Base-by-base conservation (phyloP, 164 flowering plant species). In the Warburgia ugandensis region DNA sequence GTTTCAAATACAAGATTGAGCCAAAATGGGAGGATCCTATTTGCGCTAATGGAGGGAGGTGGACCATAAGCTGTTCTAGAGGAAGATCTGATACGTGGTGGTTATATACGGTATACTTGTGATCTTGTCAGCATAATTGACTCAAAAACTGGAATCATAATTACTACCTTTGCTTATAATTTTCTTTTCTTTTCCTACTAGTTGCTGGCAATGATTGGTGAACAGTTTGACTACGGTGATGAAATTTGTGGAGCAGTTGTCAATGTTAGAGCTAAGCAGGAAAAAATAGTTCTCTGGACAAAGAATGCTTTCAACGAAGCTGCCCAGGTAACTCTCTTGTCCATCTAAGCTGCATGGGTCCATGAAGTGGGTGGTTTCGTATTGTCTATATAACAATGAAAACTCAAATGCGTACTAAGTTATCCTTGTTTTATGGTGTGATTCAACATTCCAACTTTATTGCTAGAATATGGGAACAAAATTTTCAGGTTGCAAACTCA, bases 21-120 rank as follows among this genome's bases (percentile, higher is more conserved):
- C 99, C 99, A 20, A 88, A 82, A 48, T 92, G 99, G 99, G 99
- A 92, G 68, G 97, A 92, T 53, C 99, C 99, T 38, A 61, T 80
- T 32, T 92, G 99, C 70, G 79, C 91, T 31, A 81, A 84, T 63
- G 99, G 99, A 35, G 99, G 99, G 49, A 92, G 81, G 58, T 92
- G 96, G 97, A 81, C 91, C 58, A 58, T 78, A 22, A 69, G 29
- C 56, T 74, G 71, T 52, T 0, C 56, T 0, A 74, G 66, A 65
- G 89, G 81, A 43, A 84, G 78, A 68, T 73, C 94, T 42, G 97
- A 88, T 60, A 74, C 74, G 16, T 48, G 47, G 55, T 92, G 96
- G 96, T 69, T 92, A 48, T 70, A 84, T 46, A 86, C 96, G 73
- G 99, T 92, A 79, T 52, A 76, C 32, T 54, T 56, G 22, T 28